A percentile compares a stretch with the other conserved stretches of the same genome.
Evolutionary conservation across 2,329 filamentous ascomycete species (phyloP).

Genomic region (Penicillium oxalicum): DNA sequence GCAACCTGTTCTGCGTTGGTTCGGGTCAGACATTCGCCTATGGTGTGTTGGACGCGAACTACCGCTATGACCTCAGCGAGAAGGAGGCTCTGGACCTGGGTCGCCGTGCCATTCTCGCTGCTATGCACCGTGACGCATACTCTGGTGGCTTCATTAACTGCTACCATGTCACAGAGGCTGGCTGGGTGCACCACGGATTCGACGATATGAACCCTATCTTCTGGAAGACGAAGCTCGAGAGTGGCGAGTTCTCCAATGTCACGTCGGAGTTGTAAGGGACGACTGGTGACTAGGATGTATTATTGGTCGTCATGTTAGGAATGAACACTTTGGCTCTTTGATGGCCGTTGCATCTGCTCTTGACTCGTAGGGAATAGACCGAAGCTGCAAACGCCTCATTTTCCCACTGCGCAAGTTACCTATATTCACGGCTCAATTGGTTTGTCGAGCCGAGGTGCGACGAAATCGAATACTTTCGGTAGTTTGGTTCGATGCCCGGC

Average conservation of each 20-base stretch:
- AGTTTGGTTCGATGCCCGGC: too few species aligned
- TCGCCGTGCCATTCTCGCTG: slow-evolving; percentile 85
- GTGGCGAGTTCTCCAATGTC: slow-evolving; percentile 97
- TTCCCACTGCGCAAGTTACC: too few species aligned
- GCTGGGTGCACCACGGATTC: slow-evolving; percentile 99
- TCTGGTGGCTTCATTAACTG: slow-evolving; percentile 98
- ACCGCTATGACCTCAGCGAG: slow-evolving; percentile 78
- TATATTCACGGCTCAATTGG: too few species aligned
- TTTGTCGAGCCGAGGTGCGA: too few species aligned
- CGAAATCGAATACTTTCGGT: too few species aligned
- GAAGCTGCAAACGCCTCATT: too few species aligned
- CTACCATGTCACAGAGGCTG: slow-evolving; percentile 98
- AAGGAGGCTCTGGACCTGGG: slow-evolving; percentile 89
- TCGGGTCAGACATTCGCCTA: slow-evolving; percentile 98
- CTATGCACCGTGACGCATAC: slow-evolving; percentile 96
- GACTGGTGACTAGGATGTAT: slow-evolving; percentile 13
- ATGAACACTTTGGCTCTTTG: slow-evolving; percentile 3
- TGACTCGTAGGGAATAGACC: too few species aligned
- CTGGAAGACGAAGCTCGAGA: slow-evolving; percentile 98
- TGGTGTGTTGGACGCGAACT: slow-evolving; percentile 93
- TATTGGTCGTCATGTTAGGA: slow-evolving; percentile 15
- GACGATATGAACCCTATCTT: slow-evolving; percentile 98
- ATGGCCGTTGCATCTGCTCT: too few species aligned
- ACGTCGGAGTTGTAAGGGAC: slow-evolving; percentile 58
- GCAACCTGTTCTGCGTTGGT: slow-evolving; percentile 96